Conservation (phyloP, 805 yeast species). For the Saturnispora saitoi region DNA sequence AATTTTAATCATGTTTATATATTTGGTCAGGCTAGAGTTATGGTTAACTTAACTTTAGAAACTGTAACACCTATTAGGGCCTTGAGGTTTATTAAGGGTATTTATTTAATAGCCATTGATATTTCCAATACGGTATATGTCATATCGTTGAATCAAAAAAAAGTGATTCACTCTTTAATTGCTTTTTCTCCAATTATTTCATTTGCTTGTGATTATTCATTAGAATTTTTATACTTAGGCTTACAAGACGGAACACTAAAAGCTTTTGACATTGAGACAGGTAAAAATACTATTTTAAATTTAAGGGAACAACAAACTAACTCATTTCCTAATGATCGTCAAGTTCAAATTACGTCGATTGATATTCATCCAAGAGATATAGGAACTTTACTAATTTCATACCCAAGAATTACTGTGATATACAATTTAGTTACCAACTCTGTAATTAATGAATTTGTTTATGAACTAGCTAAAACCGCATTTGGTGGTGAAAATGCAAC, state of each 20-base stretch:
- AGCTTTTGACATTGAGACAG: conserved; percentile 77
- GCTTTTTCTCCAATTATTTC: conserved; percentile 63
- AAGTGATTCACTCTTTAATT: conserved; percentile 48
- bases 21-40: conserved; percentile 77
- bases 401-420: conserved; percentile 56
- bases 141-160: conserved; percentile 58
- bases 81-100: conserved; percentile 67
- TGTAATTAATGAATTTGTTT: conserved; percentile 48
- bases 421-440: conserved; percentile 58
- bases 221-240: conserved; percentile 84
- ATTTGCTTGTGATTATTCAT: conserved; percentile 71
- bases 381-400: conserved; percentile 67
- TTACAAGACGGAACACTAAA: conserved; percentile 63
- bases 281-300: conserved; percentile 52
- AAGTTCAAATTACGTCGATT: conserved; percentile 49
- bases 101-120: conserved; percentile 70
- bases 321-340: conserved; percentile 47
- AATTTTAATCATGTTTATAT: conserved; percentile 62
- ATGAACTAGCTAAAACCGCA: conserved; percentile 57
- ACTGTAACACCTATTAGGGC: conserved; percentile 42
- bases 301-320: conserved; percentile 64
- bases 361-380: conserved; percentile 87
- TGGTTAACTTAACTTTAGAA: conserved; percentile 50
- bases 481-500: conserved; percentile 56
- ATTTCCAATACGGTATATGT: conserved; percentile 52